phyloP scores from a whole-genome alignment of 345 rosid genomes.

The Rhizophora mangle region DNA sequence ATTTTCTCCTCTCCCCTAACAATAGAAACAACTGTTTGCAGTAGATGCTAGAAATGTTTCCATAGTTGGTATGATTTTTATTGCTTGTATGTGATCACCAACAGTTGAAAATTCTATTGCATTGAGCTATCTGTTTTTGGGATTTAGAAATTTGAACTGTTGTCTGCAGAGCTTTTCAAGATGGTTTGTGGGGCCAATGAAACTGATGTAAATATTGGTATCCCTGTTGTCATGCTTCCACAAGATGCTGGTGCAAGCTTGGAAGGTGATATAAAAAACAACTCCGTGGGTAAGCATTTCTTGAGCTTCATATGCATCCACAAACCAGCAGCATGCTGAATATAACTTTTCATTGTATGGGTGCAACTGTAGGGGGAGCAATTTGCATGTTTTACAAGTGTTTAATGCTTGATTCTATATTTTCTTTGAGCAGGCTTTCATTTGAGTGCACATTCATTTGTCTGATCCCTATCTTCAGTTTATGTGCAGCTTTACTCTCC shows the following conservation, averaged over 20 bases:
- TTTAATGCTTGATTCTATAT: constrained; percentile 2
- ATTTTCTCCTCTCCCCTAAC: too few relatives aligned
- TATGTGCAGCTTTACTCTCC: constrained; percentile 86
- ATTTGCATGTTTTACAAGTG: not conserved
- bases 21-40: too few relatives aligned
- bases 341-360: constrained; percentile 13
- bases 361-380: not conserved
- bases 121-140: constrained; percentile 8
- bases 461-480: constrained; percentile 48
- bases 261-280: constrained; percentile 33
- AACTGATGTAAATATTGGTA: constrained; percentile 56
- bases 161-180: constrained; percentile 78
- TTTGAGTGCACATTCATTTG: constrained; percentile 6
- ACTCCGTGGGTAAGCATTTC: constrained; percentile 38
- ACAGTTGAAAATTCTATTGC: not conserved
- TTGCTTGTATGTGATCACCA: not conserved
- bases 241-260: constrained; percentile 82
- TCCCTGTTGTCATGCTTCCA: constrained; percentile 94
- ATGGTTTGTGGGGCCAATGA: constrained; percentile 86
- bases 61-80: too few relatives aligned
- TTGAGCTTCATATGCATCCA: constrained; percentile 1
- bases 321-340: not conserved
- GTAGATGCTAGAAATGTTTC: too few relatives aligned
- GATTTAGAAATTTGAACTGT: constrained; percentile 10
- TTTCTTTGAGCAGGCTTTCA: constrained; percentile 16